Percentiles rank a stretch among this genome's conserved stretches.
phyloP scores from a whole-genome alignment of 805 yeast genomes.

The Saturnispora hagleri region DNA sequence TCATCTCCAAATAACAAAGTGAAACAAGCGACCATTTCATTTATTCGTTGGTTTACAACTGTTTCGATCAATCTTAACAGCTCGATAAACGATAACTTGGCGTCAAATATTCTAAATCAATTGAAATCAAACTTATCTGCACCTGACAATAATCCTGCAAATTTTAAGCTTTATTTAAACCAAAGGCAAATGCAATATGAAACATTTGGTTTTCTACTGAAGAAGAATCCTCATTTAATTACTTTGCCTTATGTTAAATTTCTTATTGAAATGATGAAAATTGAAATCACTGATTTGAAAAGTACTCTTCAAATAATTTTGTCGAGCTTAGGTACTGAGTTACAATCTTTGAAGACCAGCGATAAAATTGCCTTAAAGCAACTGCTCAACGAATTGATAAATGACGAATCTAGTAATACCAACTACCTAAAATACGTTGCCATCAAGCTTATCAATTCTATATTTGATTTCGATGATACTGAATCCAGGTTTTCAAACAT shows the following conservation, averaged over 20 bases:
- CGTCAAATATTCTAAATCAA: slow-evolving; percentile 39
- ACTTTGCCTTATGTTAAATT: slow-evolving; percentile 52
- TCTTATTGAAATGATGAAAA: slow-evolving; percentile 57
- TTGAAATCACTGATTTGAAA: slow-evolving; percentile 54
- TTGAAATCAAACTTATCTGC: slow-evolving; percentile 38
- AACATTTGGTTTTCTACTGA: slow-evolving; percentile 59
- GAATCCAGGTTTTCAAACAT: slow-evolving; percentile 61
- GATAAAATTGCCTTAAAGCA: slow-evolving; percentile 36
- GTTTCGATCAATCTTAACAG: slow-evolving; percentile 13
- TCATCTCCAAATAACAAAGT: slow-evolving; percentile 42
- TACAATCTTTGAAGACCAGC: slow-evolving; percentile 31
- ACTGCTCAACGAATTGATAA: slow-evolving; percentile 20
- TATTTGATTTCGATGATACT: slow-evolving; percentile 58
- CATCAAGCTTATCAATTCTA: slow-evolving; percentile 52
- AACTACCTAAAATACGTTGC: slow-evolving; percentile 42
- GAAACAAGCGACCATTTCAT: slow-evolving; percentile 49
- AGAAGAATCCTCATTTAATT: slow-evolving; percentile 34
- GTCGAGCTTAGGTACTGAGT: slow-evolving; percentile 44
- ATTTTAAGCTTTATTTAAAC: slow-evolving; percentile 23
- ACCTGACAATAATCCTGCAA: slow-evolving; percentile 28
- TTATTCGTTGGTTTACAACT: slow-evolving; percentile 52
- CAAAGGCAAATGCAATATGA: slow-evolving; percentile 67
- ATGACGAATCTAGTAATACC: slow-evolving; percentile 22
- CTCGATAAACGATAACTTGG: slow-evolving; percentile 23
- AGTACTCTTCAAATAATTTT: slow-evolving; percentile 65